phyloP scores from a whole-genome alignment of 2,329 filamentous ascomycete species.

The Pseudocercospora musae region DNA sequence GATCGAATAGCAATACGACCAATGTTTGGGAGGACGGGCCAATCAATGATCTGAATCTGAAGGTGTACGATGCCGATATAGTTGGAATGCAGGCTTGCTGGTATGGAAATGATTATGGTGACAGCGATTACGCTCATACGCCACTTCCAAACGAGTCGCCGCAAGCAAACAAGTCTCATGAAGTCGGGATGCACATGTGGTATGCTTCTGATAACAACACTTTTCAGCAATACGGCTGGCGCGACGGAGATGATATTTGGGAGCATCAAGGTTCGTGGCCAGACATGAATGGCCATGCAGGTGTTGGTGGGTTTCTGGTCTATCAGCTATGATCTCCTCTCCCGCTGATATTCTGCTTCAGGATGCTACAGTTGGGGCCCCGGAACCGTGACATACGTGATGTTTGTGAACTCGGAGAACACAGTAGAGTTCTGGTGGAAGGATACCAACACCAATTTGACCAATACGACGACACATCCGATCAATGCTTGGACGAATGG shows the following conservation, averaged over 20 bases:
- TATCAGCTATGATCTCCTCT: neutral
- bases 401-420: constrained; percentile 42
- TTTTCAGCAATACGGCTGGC: constrained; percentile 44
- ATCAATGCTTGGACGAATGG: constrained; percentile 40
- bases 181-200: constrained; percentile 46
- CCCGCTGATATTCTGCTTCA: neutral
- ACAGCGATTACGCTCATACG: constrained; percentile 40
- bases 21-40: constrained; percentile 42
- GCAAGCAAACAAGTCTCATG: constrained; percentile 29
- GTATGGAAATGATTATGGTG: constrained; percentile 39
- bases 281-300: constrained; percentile 43
- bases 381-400: constrained; percentile 41
- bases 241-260: constrained; percentile 39
- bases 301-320: constrained; percentile 33
- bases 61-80: constrained; percentile 31
- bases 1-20: constrained; percentile 37
- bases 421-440: constrained; percentile 45
- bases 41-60: constrained; percentile 32
- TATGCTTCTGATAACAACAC: constrained; percentile 40
- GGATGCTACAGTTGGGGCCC: constrained; percentile 15
- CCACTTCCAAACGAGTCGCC: constrained; percentile 30
- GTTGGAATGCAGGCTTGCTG: constrained; percentile 41
- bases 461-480: constrained; percentile 35
- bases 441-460: constrained; percentile 39
- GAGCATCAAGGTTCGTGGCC: constrained; percentile 37